Evolutionary conservation across 2,329 filamentous ascomycete species (phyloP).

Genomic region (Neurospora sp.): DNA sequence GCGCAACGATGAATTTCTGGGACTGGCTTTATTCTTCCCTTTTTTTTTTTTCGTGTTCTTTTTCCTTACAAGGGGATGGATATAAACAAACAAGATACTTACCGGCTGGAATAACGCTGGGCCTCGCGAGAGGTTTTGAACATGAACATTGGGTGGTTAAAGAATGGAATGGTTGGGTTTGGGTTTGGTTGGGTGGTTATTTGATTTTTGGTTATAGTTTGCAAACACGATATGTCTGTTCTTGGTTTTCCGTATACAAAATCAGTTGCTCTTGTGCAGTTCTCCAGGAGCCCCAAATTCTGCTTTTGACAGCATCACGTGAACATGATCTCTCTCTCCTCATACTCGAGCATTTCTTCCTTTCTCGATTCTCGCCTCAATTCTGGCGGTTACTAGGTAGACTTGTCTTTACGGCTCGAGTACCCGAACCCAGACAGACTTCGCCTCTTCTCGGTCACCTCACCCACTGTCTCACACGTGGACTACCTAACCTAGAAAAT

Average conservation of each 20-base stretch:
- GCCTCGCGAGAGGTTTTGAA: neutral
- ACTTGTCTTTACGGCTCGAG: neutral
- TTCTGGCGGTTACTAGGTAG: too few species aligned
- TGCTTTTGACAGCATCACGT: too few species aligned
- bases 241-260: neutral
- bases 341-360: too few species aligned
- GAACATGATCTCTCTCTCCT: too few species aligned
- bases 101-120: neutral
- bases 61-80: neutral
- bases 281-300: too few species aligned
- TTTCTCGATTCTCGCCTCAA: too few species aligned
- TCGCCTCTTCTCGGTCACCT: neutral
- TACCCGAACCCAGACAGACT: neutral
- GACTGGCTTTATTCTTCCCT: neutral
- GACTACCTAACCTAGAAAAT: too few species aligned
- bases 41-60: neutral
- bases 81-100: neutral
- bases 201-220: neutral
- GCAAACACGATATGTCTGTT: accelerated
- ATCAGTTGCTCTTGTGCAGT: too few species aligned
- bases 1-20: neutral
- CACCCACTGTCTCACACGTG: neutral
- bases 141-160: neutral
- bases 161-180: neutral
- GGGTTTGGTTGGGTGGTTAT: neutral